Percentiles rank a stretch among this genome's conserved stretches.
These are phyloP conservation scores for Talaromyces pinophilus DNA, from an alignment of 2,329 filamentous ascomycete genomes.

Conservation along the genomic window DNA sequence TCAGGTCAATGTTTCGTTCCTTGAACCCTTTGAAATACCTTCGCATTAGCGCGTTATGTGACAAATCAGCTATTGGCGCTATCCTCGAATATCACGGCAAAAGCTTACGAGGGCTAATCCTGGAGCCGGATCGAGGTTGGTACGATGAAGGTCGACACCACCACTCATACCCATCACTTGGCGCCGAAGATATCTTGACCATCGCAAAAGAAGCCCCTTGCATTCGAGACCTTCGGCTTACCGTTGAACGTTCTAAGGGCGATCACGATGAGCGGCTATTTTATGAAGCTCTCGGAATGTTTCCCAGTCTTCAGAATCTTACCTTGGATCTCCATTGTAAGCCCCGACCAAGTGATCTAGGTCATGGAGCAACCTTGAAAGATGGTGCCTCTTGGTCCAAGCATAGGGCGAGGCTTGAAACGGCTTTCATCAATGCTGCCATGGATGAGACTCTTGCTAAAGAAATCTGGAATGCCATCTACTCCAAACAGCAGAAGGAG, in stretches of 20 bases:
- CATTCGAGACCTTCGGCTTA: neutral
- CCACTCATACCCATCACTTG: slow-evolving; percentile 3
- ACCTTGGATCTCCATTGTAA: neutral
- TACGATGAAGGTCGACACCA: neutral
- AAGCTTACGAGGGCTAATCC: neutral
- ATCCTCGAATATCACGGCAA: neutral
- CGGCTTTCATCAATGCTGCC: neutral
- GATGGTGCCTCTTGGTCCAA: too few relatives aligned
- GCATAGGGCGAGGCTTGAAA: neutral
- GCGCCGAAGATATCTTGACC: neutral
- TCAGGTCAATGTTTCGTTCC: slow-evolving; percentile 2
- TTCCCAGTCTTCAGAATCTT: neutral
- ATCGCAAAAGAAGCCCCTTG: neutral
- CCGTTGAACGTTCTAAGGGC: neutral
- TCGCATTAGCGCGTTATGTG: neutral
- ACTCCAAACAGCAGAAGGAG: neutral
- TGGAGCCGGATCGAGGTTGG: neutral
- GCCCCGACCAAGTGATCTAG: neutral
- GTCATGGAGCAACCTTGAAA: too few relatives aligned
- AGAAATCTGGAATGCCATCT: neutral
- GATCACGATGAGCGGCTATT: neutral
- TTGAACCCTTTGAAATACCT: slow-evolving; percentile 2
- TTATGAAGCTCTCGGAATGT: neutral
- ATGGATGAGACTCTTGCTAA: neutral
- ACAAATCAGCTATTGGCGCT: neutral